Base-by-base conservation (phyloP, 164 flowering plant species). In the Liquidambar formosana region DNA sequence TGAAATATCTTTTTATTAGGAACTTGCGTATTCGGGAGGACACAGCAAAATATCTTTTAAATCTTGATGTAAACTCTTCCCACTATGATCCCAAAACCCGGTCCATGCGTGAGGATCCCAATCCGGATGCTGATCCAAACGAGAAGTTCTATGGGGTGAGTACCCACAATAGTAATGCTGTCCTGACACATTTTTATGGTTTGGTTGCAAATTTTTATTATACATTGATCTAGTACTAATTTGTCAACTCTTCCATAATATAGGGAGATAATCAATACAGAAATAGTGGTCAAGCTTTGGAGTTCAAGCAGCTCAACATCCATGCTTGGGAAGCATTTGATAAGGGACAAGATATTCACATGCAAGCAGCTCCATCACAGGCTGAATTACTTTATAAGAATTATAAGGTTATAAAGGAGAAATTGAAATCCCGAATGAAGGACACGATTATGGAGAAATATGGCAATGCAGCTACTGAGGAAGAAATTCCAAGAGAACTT, bases 61-160 rank as follows among this genome's bases (percentile, higher is more conserved):
- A 93, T 81, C 97, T 92, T 67, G 96, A 93, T 77, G 88, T 90
- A 33, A 88, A 93, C 72, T 93, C 98, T 63, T 82, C 97, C 46
- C 81, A 92, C 64, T 92, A 92, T 74, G 97, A 92, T 77, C 97
- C 95, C 25, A 92, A 92, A 77, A 92, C 90, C 8, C 87, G 95
- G 46, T 88, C 97, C 64, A 89, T 92, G 97, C 90, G 97, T 78
- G 97, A 88, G 75, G 97, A 89, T 86, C 97, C 95, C 77, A 87
- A 86, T 65, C 97, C 97, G 18, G 97, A 92, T 76, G 81, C 80
- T 77, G 90, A 92, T 81, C 93, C 95, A 0, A 92, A 87, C 72
- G 94, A 91, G 76, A 91, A 89, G 80, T 91, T 91, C 66, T 89
- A 91, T 79, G 76, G 43, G 46, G 96, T 85, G 58, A 73, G 86